phyloP scores from a whole-genome alignment of 352 stramenopile genomes.

The Peronosclerospora sorghi region DNA sequence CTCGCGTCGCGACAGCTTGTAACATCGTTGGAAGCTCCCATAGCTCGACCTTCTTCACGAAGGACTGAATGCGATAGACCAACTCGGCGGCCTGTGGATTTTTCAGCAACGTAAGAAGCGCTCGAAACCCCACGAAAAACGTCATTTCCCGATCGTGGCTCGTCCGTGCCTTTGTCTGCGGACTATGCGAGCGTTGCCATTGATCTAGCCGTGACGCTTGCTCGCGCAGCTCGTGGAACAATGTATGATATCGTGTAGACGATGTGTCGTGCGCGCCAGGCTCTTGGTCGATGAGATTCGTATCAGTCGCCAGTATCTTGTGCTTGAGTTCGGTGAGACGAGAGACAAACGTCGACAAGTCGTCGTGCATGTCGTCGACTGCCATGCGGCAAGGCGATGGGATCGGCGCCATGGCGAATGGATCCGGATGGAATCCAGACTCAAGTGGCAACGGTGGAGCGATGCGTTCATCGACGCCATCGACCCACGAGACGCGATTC shows the following conservation, averaged over 20 bases:
- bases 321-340: constrained; percentile 32
- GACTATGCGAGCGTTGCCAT: constrained; percentile 31
- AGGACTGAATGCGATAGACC: constrained; percentile 73
- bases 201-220: constrained; percentile 27
- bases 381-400: constrained; percentile 29
- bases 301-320: constrained; percentile 27
- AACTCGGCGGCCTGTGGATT: constrained; percentile 46
- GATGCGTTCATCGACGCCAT: constrained; percentile 26
- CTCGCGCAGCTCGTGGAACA: constrained; percentile 37
- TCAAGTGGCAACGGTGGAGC: neutral
- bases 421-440: neutral
- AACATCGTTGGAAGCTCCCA: constrained; percentile 50
- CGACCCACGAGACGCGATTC: constrained; percentile 63
- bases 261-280: neutral
- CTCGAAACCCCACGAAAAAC: constrained; percentile 48
- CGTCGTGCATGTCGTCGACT: constrained; percentile 29
- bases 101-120: constrained; percentile 51
- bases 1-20: constrained; percentile 17
- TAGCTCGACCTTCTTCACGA: constrained; percentile 48
- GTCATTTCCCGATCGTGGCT: constrained; percentile 40
- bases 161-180: constrained; percentile 18
- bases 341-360: constrained; percentile 25
- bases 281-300: constrained; percentile 14
- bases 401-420: constrained; percentile 1
- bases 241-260: constrained; percentile 15